Conservation (phyloP, 495 filamentous ascomycete genomes). For the Neurospora sp. region DNA sequence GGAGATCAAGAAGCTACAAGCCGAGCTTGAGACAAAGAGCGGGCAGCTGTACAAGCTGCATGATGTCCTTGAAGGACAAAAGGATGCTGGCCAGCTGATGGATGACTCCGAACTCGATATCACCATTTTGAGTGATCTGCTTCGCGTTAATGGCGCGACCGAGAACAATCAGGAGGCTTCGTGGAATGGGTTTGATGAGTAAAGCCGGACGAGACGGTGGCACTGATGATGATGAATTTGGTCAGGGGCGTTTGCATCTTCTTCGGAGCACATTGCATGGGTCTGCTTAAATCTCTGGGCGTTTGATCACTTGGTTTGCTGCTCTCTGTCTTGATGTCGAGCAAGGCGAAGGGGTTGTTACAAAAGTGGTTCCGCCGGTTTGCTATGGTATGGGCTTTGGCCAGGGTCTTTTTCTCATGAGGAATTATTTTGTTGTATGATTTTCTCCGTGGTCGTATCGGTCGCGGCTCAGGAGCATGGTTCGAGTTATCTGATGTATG, state of each 20-base stretch:
- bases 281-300: background rate
- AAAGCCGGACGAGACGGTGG: background rate
- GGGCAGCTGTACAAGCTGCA: conserved; percentile 83
- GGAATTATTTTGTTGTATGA: background rate
- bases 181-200: conserved; percentile 33
- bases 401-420: background rate
- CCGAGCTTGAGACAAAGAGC: conserved; percentile 64
- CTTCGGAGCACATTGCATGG: background rate
- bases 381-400: background rate
- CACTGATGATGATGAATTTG: background rate
- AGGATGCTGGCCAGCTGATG: conserved; percentile 54
- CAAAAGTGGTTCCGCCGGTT: background rate
- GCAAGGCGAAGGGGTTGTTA: background rate
- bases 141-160: conserved; percentile 9
- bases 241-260: background rate
- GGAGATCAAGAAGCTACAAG: conserved; percentile 54
- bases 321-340: background rate
- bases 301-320: background rate
- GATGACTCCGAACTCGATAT: conserved; percentile 56
- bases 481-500: background rate
- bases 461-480: background rate
- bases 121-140: conserved; percentile 37
- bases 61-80: conserved; percentile 81
- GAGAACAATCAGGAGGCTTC: conserved; percentile 2
- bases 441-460: background rate